Evolutionary conservation across 2,329 filamentous ascomycete species (phyloP).

Genomic region (Talaromyces sp.): DNA sequence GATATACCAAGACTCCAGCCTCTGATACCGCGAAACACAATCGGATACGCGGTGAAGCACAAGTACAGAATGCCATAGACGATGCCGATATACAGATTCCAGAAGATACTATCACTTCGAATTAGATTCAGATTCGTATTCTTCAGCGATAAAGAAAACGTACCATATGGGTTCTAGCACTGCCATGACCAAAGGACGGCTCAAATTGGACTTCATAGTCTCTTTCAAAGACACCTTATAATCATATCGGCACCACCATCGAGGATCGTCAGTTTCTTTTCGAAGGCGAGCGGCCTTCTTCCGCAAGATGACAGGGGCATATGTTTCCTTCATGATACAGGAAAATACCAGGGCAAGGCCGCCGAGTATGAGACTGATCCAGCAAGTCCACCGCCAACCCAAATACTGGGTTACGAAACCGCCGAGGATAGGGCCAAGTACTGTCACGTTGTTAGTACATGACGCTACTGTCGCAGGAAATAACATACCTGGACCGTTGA

Average conservation of each 20-base stretch:
- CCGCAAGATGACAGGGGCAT: conserved; percentile 63
- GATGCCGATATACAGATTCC: conserved; percentile 65
- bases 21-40: conserved; percentile 69
- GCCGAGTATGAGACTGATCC: conserved; percentile 60
- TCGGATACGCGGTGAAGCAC: conserved; percentile 85
- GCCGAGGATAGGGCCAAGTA: conserved; percentile 66
- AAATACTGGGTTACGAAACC: conserved; percentile 67
- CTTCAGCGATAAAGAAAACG: conserved; percentile 18
- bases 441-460: conserved; percentile 15
- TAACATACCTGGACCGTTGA: conserved; percentile 61
- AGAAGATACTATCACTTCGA: conserved; percentile 59
- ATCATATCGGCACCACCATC: conserved; percentile 79
- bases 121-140: neutral
- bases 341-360: conserved; percentile 58
- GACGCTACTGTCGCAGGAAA: conserved; percentile 4
- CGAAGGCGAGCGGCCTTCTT: conserved; percentile 58
- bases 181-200: conserved; percentile 70
- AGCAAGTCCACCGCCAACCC: conserved; percentile 80
- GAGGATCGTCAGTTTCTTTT: conserved; percentile 63
- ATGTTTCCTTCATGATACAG: conserved; percentile 58
- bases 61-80: conserved; percentile 85
- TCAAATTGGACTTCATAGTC: conserved; percentile 69
- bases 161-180: conserved; percentile 81
- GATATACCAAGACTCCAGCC: conserved; percentile 71
- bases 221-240: conserved; percentile 59